phyloP scores from a whole-genome alignment of 768 basidiomycete species.

The Suillus decipiens region DNA sequence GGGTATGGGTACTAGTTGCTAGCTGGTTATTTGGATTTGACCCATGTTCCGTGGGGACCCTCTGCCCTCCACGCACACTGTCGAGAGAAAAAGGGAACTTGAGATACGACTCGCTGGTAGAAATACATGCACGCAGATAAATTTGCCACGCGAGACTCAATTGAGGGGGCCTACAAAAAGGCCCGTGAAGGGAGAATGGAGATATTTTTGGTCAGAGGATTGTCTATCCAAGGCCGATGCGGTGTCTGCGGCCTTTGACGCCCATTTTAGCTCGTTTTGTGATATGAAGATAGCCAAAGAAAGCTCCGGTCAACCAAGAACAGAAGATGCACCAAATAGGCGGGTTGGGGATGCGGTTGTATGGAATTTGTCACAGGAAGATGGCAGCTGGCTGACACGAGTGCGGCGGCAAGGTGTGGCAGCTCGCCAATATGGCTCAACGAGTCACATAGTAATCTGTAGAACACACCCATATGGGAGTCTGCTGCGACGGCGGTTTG shows the following conservation, averaged over 20 bases:
- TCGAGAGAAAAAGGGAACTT: conserved; percentile 5
- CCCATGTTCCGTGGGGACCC: conserved; percentile 1
- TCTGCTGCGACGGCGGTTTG: conserved; percentile 6
- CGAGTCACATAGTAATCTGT: not conserved
- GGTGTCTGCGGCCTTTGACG: conserved; percentile 2
- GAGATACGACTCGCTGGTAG: not conserved
- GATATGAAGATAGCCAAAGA: not conserved
- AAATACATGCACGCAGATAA: not conserved
- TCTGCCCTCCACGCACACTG: conserved; percentile 5
- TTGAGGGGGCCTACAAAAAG: not conserved
- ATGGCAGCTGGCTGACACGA: conserved; percentile 5
- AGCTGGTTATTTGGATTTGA: not conserved
- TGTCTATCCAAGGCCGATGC: not conserved
- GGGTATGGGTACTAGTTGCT: not conserved
- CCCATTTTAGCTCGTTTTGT: not conserved
- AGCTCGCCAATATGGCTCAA: not conserved
- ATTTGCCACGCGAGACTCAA: not conserved
- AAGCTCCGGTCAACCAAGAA: conserved; percentile 1
- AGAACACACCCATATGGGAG: not conserved
- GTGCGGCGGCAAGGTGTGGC: not conserved
- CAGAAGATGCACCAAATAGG: not conserved
- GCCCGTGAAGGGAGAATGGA: not conserved
- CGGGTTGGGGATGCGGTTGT: not conserved
- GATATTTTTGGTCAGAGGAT: not conserved
- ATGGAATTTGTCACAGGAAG: conserved; percentile 1